Percentiles rank a stretch among this genome's conserved stretches.
Evolutionary conservation across 805 yeast species (phyloP).

Genomic region (Saccharomyces mikatae): DNA sequence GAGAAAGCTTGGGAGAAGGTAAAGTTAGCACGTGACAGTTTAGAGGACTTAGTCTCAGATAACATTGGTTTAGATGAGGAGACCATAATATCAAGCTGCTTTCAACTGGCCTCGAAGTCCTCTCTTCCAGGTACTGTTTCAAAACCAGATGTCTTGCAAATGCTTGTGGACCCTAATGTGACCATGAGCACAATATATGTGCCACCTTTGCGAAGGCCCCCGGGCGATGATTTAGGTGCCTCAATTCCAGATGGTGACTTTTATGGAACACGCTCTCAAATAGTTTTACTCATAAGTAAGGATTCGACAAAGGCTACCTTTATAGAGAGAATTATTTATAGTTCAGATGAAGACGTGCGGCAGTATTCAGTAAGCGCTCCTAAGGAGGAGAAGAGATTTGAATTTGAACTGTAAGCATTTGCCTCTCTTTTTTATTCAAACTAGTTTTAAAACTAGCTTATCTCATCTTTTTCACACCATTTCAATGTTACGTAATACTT

Average conservation of each 20-base stretch:
- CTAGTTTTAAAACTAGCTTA: background rate
- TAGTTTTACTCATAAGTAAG: constrained; percentile 55
- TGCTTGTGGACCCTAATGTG: constrained; percentile 25
- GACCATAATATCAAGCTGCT: constrained; percentile 37
- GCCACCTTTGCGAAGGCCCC: constrained; percentile 48
- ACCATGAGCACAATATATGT: constrained; percentile 58
- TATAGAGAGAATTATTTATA: constrained; percentile 53
- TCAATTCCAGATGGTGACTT: constrained; percentile 39
- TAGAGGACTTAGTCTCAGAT: constrained; percentile 29
- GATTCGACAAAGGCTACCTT: constrained; percentile 43
- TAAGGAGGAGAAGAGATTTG: constrained; percentile 18
- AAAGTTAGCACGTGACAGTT: constrained; percentile 40
- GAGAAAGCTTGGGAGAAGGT: constrained; percentile 73
- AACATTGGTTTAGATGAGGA: constrained; percentile 25
- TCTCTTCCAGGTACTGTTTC: constrained; percentile 18
- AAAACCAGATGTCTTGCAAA: background rate
- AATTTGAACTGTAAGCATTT: constrained; percentile 14
- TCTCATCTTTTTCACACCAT: background rate
- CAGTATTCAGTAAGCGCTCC: constrained; percentile 15
- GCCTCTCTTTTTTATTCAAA: background rate
- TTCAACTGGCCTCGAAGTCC: constrained; percentile 46
- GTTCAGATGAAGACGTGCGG: constrained; percentile 33
- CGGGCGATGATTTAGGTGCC: constrained; percentile 25
- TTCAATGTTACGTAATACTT: background rate
- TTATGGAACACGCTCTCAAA: constrained; percentile 87